phyloP scores from a whole-genome alignment of 2,329 filamentous ascomycete genomes.

The Aspergillus tamarii region DNA sequence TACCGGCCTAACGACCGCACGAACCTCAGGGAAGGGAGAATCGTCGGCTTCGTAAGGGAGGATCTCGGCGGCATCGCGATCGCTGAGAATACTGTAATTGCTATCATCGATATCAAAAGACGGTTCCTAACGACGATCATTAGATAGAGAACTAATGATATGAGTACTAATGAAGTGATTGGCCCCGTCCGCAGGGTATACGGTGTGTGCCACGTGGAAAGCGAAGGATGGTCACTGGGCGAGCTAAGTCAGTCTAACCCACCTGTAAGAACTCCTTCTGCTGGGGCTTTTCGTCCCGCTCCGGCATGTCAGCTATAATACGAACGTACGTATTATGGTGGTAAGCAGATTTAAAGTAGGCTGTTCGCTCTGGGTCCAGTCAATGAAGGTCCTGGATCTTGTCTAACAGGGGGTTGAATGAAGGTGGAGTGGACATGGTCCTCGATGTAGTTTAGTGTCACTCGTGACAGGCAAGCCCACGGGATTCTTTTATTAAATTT shows the following conservation, averaged over 20 bases:
- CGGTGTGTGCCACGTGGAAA: neutral
- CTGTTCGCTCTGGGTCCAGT: neutral
- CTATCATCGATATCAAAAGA: constrained; percentile 16
- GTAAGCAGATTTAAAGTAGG: neutral
- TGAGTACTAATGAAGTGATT: neutral
- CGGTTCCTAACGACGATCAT: constrained; percentile 15
- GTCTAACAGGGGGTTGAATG: no score
- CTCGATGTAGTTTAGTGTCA: neutral
- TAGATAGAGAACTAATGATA: neutral
- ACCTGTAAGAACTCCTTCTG: constrained; percentile 5
- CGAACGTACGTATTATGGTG: neutral
- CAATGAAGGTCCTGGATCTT: neutral
- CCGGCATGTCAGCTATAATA: constrained; percentile 1
- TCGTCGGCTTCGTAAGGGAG: constrained; percentile 41
- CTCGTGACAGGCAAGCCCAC: constrained; percentile 1
- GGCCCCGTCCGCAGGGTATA: neutral
- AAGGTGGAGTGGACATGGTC: neutral
- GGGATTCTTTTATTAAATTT: neutral
- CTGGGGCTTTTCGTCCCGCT: constrained; percentile 3
- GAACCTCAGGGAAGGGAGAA: constrained; percentile 44
- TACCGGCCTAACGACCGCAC: constrained; percentile 38
- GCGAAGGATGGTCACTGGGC: neutral
- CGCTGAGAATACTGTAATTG: constrained; percentile 30
- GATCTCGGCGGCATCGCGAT: constrained; percentile 35
- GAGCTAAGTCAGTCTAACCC: neutral